Evolutionary conservation across 306 rosid genomes (phyloP).

Genomic region (cucumber (Cucumis sativus)): DNA sequence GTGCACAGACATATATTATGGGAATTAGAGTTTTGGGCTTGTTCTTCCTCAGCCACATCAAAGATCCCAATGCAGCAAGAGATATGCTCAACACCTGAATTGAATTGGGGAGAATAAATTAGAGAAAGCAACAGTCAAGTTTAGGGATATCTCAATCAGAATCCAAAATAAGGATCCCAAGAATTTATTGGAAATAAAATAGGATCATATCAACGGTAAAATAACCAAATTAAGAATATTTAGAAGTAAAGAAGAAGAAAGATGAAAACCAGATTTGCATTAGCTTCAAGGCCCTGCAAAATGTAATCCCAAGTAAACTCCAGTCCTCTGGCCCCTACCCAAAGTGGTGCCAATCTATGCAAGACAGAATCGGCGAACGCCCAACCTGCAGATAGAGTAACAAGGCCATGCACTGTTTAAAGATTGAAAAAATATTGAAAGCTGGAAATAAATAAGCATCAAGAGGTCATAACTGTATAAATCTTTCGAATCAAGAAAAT

Average conservation of each 20-base stretch:
- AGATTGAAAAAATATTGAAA: not conserved
- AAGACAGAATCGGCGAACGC: slow-evolving; percentile 96
- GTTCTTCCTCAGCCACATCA: slow-evolving; percentile 97
- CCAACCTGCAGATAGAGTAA: slow-evolving; percentile 61
- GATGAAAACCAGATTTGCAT: slow-evolving; percentile 76
- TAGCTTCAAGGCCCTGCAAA: slow-evolving; percentile 91
- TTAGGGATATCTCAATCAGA: not conserved
- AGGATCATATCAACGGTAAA: not conserved
- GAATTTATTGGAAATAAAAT: not conserved
- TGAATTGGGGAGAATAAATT: slow-evolving; percentile 8
- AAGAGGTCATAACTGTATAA: not conserved
- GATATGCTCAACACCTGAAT: slow-evolving; percentile 84
- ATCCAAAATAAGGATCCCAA: not conserved
- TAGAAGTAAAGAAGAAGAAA: slow-evolving; percentile 7
- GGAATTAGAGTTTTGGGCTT: slow-evolving; percentile 88
- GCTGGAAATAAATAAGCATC: not conserved
- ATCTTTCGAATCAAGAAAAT: no score
- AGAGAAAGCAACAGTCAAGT: not conserved
- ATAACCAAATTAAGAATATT: not conserved
- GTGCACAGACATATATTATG: slow-evolving; percentile 70
- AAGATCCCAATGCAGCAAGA: slow-evolving; percentile 88
- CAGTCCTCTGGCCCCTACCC: slow-evolving; percentile 99
- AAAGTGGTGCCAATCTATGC: slow-evolving; percentile 93
- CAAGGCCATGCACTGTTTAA: not conserved
- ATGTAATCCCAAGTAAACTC: slow-evolving; percentile 98